Evolutionary conservation across 441 rosid genomes (phyloP), one percentile per base, ranked within the genome.

Genomic region (Biscutella auriculata): DNA sequence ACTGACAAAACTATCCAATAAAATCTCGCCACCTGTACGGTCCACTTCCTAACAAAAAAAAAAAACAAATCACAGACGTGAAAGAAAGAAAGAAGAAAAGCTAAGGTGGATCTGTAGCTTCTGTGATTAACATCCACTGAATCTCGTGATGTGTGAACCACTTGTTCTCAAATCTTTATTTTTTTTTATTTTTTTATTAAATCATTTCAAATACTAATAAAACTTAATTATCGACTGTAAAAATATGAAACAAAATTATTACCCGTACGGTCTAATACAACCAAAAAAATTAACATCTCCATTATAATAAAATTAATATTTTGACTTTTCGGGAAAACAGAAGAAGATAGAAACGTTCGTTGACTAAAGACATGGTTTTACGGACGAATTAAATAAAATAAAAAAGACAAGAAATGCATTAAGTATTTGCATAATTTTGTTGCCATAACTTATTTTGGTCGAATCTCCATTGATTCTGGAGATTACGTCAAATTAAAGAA

Each of bases 81-180:
- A 47, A 34, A 51, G 16, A 12, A 41, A 32, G 8, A 6, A 26
- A 6, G 12, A 39, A 9, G 39, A 56, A 57, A 58, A 66, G 65
- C 60, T 66, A 36, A 26, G n/a, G 61, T 53, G 47, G 67, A 61
- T 67, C 71, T 66, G 71, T 67, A 62, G 66, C 52, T 57, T 57
- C 63, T 57, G 30, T 65, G 53, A 62, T 50, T 37, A 12, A 35
- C 15, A 10, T 54, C 68, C 60, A 58, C 50, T 67, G 66, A 67
- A 59, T 67, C 71, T 67, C 66, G 71, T 67, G 71, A 60, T 66
- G 50, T 54, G 62, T 61, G 62, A 54, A 12, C 71, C 67, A 67
- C 67, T 61, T 40, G 53, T 53, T 2, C 51, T 43, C 45, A 23
- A 45, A 4, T 27, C n/a, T 30, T 29, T 56, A 11, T 34, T 30